phyloP scores from a whole-genome alignment of 2,329 filamentous ascomycete species.

The Trichothecium sympodiale region DNA sequence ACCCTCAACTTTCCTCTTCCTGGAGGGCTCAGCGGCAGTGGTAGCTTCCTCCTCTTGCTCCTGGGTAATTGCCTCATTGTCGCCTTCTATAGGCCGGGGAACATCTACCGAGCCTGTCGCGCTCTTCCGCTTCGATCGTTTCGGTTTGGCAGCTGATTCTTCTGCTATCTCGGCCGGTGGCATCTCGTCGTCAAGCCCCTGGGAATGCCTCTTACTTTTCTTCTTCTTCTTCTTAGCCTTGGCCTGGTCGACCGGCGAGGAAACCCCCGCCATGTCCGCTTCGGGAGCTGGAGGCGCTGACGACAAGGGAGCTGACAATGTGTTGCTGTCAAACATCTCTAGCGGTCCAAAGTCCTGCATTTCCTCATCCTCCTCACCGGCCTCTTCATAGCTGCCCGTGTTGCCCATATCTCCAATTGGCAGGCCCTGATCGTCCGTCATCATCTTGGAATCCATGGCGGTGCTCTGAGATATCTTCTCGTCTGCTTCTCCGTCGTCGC shows the following conservation, averaged over 20 bases:
- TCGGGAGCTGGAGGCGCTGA: slow-evolving; percentile 18
- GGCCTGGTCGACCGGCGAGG: slow-evolving; percentile 2
- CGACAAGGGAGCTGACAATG: slow-evolving; percentile 17
- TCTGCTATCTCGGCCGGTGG: slow-evolving; percentile 1
- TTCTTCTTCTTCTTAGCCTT: slow-evolving; percentile 19
- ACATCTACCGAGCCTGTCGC: neutral
- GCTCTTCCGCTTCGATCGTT: neutral
- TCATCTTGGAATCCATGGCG: slow-evolving; percentile 5
- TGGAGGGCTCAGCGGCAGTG: too few relatives aligned
- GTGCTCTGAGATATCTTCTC: slow-evolving; percentile 2
- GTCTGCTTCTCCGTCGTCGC: neutral
- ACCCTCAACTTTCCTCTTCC: too few relatives aligned
- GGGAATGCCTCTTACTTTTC: slow-evolving; percentile 8
- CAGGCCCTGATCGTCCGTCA: slow-evolving; percentile 13
- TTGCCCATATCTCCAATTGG: slow-evolving; percentile 14
- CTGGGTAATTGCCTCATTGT: slow-evolving; percentile 9
- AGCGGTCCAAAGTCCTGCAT: slow-evolving; percentile 23
- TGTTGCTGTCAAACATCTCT: slow-evolving; percentile 27
- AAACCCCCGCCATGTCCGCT: slow-evolving; percentile 15
- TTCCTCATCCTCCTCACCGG: slow-evolving; percentile 10
- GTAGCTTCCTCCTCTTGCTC: slow-evolving; percentile 6
- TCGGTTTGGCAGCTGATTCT: neutral
- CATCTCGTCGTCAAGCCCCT: slow-evolving; percentile 7
- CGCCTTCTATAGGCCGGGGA: neutral
- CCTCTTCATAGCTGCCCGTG: slow-evolving; percentile 12